A percentile compares a stretch with the other conserved stretches of the same genome.
These are phyloP conservation scores for Tuber borchii DNA, from an alignment of 495 filamentous ascomycete species.

Conservation along the genomic window DNA sequence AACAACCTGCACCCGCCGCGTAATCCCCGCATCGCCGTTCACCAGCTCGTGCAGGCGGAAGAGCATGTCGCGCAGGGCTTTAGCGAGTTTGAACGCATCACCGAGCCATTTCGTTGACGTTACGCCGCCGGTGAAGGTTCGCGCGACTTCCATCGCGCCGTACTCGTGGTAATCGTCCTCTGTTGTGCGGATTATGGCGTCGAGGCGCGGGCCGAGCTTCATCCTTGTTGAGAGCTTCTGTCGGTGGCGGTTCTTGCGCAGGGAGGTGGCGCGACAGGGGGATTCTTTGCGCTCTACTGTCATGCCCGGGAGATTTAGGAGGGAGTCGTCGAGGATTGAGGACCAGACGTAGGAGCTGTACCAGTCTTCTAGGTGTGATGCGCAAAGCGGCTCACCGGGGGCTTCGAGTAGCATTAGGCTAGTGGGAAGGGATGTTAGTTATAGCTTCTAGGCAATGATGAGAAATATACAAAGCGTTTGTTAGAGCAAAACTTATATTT, in stretches of 20 bases:
- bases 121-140: conserved; percentile 20
- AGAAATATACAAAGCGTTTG: background rate
- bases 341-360: conserved; percentile 33
- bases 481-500: background rate
- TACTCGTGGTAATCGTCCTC: conserved; percentile 31
- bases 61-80: conserved; percentile 30
- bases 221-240: conserved; percentile 17
- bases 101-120: conserved; percentile 31
- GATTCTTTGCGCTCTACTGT: conserved; percentile 33
- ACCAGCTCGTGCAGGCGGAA: conserved; percentile 26
- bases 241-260: conserved; percentile 28
- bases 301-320: conserved; percentile 25
- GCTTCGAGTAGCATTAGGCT: conserved; percentile 27
- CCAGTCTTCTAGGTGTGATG: conserved; percentile 31
- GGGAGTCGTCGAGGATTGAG: conserved; percentile 21
- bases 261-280: conserved; percentile 26
- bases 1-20: conserved; percentile 22
- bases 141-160: conserved; percentile 31
- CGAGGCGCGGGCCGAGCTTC: conserved; percentile 28
- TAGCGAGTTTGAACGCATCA: conserved; percentile 22
- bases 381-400: conserved; percentile 24
- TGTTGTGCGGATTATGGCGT: conserved; percentile 29
- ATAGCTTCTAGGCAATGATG: background rate
- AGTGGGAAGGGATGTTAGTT: background rate
- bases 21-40: conserved; percentile 11